Conservation (phyloP, 768 basidiomycete genomes). For the Auricularia auricula-judae region DNA sequence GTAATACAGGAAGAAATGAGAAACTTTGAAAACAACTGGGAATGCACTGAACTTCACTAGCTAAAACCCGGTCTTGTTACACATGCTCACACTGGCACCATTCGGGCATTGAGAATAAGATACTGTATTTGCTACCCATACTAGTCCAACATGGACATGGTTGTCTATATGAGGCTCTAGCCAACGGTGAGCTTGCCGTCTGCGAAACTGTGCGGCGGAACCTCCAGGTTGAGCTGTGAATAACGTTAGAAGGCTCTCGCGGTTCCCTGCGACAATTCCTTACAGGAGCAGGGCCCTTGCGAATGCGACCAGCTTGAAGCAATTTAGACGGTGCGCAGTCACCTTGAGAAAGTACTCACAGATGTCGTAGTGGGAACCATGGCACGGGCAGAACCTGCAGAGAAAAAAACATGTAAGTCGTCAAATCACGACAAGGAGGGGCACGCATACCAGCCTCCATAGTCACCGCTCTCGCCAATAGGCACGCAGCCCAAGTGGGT, state of each 20-base stretch:
- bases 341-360: conserved; percentile 38
- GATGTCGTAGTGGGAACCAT: conserved; percentile 97
- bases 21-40: no score
- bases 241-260: conserved; percentile 7
- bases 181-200: conserved; percentile 84
- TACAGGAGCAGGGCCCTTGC: conserved; percentile 94
- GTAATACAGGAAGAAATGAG: no score
- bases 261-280: conserved; percentile 17
- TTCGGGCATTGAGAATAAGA: not conserved
- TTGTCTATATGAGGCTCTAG: conserved; percentile 26
- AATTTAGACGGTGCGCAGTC: not conserved
- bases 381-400: conserved; percentile 89
- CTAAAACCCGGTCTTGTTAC: no score
- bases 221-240: conserved; percentile 79
- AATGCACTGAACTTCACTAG: no score
- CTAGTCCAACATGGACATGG: not conserved
- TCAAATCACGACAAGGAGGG: not conserved
- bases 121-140: not conserved
- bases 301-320: conserved; percentile 75
- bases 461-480: conserved; percentile 95
- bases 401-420: not conserved
- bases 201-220: conserved; percentile 78
- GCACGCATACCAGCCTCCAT: conserved; percentile 81
- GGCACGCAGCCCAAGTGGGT: conserved; percentile 98
- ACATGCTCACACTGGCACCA: no score